These are phyloP conservation scores for Chaetomium sp. DNA, from an alignment of 2,329 filamentous ascomycete species.

Conservation along the genomic window DNA sequence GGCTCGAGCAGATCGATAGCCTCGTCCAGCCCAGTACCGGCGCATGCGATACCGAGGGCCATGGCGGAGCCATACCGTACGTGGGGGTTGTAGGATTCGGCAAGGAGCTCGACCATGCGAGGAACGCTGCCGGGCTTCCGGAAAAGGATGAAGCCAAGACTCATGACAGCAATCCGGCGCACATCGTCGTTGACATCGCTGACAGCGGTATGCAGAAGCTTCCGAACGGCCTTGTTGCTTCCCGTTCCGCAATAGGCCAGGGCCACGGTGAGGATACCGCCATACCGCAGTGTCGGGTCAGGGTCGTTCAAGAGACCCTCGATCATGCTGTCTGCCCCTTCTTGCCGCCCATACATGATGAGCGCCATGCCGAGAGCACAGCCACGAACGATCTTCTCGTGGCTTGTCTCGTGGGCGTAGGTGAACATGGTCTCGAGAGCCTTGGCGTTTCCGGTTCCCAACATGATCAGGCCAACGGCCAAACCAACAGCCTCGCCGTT, in stretches of 20 bases:
- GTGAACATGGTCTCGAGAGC: conserved; percentile 96
- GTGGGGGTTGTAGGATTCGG: conserved; percentile 98
- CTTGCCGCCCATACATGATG: conserved; percentile 97
- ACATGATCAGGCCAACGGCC: conserved; percentile 96
- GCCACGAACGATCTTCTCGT: conserved; percentile 98
- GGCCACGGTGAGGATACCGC: conserved; percentile 98
- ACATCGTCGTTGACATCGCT: conserved; percentile 99
- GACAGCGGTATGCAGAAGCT: conserved; percentile 91
- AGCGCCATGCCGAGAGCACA: conserved; percentile 95
- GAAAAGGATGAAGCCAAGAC: conserved; percentile 97
- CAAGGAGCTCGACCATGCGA: conserved; percentile 96
- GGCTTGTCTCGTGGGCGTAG: conserved; percentile 95
- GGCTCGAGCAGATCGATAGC: conserved; percentile 95
- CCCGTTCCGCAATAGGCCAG: conserved; percentile 95
- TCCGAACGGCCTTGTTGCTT: conserved; percentile 97
- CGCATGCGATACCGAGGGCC: conserved; percentile 97
- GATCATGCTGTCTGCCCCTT: conserved; percentile 91
- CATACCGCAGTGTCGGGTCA: conserved; percentile 90
- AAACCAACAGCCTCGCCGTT: conserved; percentile 96
- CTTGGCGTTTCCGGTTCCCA: conserved; percentile 94
- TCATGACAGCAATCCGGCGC: conserved; percentile 93
- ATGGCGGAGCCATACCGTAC: conserved; percentile 97
- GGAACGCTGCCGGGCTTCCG: conserved; percentile 95
- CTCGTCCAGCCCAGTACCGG: conserved; percentile 92
- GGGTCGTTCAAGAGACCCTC: conserved; percentile 91